phyloP scores from a whole-genome alignment of 208 protist genomes.

The Trypanosoma melophagium region DNA sequence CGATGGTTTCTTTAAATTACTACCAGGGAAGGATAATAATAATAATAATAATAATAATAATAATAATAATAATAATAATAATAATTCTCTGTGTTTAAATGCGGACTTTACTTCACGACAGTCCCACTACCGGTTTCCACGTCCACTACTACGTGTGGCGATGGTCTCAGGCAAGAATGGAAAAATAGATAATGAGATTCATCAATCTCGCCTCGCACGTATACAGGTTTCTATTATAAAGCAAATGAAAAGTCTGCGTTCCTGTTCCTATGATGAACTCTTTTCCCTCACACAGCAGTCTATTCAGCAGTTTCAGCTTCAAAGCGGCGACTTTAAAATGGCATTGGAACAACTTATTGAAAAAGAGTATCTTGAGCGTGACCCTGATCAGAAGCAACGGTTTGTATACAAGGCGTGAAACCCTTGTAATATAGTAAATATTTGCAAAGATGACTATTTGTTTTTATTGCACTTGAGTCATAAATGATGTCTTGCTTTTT shows the following conservation, averaged over 20 bases:
- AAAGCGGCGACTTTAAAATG: conserved; percentile 43
- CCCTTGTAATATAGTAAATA: too few relatives aligned
- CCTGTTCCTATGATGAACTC: conserved; percentile 40
- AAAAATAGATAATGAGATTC: conserved; percentile 16
- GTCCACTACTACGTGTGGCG: conserved; percentile 12
- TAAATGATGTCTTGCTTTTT: neutral
- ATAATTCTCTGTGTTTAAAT: conserved; percentile 19
- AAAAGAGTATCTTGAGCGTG: conserved; percentile 48
- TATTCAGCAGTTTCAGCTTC: conserved; percentile 33
- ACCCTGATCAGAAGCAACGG: conserved; percentile 8
- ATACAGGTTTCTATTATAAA: conserved; percentile 36
- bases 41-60: conserved; percentile 24
- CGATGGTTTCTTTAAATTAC: conserved; percentile 15
- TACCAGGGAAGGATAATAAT: neutral
- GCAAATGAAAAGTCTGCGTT: conserved; percentile 42
- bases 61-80: conserved; percentile 30
- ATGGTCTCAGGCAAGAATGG: conserved; percentile 5
- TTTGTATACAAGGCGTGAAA: conserved; percentile 27
- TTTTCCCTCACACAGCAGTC: conserved; percentile 34
- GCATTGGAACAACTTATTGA: conserved; percentile 56
- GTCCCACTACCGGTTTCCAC: conserved; percentile 11
- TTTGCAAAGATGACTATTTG: neutral
- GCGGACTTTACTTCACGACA: conserved; percentile 37
- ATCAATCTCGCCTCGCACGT: conserved; percentile 17
- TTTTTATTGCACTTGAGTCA: neutral